phyloP scores from a whole-genome alignment of 2,329 filamentous ascomycete species.

The Sporothrix euskadiensis region DNA sequence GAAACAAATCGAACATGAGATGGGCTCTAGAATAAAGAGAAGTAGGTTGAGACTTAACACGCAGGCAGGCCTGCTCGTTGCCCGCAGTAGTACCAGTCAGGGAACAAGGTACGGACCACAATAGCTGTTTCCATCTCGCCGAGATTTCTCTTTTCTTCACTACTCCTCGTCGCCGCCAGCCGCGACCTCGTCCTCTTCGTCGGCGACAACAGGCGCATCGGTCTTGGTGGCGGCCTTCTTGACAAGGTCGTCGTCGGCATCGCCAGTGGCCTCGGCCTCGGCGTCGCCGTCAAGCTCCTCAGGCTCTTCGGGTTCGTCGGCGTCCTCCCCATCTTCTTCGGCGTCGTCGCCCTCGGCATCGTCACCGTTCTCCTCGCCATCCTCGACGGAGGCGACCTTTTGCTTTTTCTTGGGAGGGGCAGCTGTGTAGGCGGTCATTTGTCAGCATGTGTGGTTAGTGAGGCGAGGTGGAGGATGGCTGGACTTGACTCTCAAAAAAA shows the following conservation, averaged over 20 bases:
- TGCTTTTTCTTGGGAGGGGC: constrained; percentile 55
- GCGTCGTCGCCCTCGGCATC: constrained; percentile 34
- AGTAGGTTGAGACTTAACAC: not conserved
- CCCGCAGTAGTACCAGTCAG: not conserved
- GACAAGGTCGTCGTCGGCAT: constrained; percentile 26
- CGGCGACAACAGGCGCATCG: constrained; percentile 26
- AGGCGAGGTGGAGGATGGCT: constrained; percentile 29
- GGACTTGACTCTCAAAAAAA: not conserved
- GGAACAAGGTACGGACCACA: not conserved
- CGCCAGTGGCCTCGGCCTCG: constrained; percentile 33
- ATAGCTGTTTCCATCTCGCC: not conserved
- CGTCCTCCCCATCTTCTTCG: constrained; percentile 35
- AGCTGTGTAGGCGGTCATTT: constrained; percentile 1
- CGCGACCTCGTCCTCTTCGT: constrained; percentile 26
- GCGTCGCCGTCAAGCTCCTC: constrained; percentile 38
- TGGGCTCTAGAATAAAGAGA: too few relatives aligned
- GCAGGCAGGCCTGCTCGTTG: not conserved
- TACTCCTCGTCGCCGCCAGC: constrained; percentile 32
- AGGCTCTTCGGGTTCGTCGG: constrained; percentile 40
- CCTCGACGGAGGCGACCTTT: constrained; percentile 46
- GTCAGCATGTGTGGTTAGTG: not conserved
- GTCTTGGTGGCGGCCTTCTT: constrained; percentile 30
- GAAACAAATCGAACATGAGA: too few relatives aligned
- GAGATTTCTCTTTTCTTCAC: not conserved
- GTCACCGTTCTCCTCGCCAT: constrained; percentile 37